These are phyloP conservation scores for Chytridiales sp. DNA, from an alignment of 371 early-diverging fungal species.

Conservation along the genomic window DNA sequence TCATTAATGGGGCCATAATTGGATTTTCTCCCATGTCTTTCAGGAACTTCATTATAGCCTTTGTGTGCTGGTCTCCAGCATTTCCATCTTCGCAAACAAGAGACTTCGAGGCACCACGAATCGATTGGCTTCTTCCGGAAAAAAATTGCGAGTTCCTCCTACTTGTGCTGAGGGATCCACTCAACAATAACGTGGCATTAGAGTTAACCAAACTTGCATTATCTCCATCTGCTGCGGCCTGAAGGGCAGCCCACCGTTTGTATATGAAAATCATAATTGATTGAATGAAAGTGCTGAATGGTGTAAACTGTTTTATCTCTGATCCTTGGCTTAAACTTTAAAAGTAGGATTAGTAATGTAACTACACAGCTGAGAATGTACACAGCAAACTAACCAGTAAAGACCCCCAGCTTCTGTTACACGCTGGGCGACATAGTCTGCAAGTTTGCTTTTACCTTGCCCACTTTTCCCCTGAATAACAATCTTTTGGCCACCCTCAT, in stretches of 20 bases:
- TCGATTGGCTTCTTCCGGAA: no score
- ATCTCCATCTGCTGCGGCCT: neutral
- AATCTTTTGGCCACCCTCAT: neutral
- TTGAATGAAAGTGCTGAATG: neutral
- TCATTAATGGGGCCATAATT: neutral
- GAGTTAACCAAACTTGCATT: conserved; percentile 1
- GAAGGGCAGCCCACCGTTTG: neutral
- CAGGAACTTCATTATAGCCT: conserved; percentile 5
- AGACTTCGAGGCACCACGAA: no score
- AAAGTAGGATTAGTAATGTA: neutral
- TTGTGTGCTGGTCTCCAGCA: neutral
- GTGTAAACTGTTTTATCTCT: conserved; percentile 11
- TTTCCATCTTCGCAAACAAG: neutral
- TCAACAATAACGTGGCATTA: neutral
- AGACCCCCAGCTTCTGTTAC: no score
- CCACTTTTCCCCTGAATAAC: conserved; percentile 11
- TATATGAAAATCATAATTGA: neutral
- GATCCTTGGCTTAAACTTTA: conserved; percentile 9
- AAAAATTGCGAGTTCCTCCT: no score
- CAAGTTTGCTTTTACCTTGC: conserved; percentile 4
- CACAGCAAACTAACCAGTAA: neutral
- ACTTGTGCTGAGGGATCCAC: neutral
- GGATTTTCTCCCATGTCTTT: conserved; percentile 8
- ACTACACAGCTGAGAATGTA: neutral
- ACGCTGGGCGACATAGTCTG: neutral